Conservation (phyloP, 2,329 filamentous ascomycete genomes). For the Colletotrichum spaethianum region DNA sequence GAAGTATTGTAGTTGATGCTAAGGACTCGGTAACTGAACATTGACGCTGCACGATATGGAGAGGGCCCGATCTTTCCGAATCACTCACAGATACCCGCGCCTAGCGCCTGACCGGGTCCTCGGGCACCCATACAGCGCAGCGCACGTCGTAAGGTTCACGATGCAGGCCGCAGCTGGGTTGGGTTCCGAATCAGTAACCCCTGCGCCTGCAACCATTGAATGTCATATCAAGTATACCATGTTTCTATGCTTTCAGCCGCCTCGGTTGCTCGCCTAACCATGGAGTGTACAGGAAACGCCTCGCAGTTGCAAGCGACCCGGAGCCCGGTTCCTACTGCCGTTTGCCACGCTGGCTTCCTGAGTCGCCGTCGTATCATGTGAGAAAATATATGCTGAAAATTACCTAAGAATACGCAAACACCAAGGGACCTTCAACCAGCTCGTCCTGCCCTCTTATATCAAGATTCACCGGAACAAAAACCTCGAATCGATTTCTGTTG, state of each 20-base stretch:
- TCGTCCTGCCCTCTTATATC: neutral
- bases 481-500: neutral
- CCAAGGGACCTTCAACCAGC: neutral
- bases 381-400: neutral
- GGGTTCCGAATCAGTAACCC: neutral
- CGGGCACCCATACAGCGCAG: conserved; percentile 26
- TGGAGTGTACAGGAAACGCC: neutral
- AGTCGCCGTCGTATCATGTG: neutral
- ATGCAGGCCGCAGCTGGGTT: neutral
- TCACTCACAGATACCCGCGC: conserved; percentile 9
- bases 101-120: conserved; percentile 27
- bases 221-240: neutral
- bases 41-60: neutral
- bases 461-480: rapidly evolving
- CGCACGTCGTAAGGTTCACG: conserved; percentile 4
- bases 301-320: neutral
- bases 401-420: conserved; percentile 4
- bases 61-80: conserved; percentile 18
- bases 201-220: conserved; percentile 4
- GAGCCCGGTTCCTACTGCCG: neutral
- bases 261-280: conserved; percentile 15
- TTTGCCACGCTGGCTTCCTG: conserved; percentile 1
- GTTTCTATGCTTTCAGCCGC: conserved; percentile 1
- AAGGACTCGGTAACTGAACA: neutral
- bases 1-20: neutral